A percentile compares a stretch with the other conserved stretches of the same genome.
Evolutionary conservation across 2,329 filamentous ascomycete genomes (phyloP).

Genomic region (Fusarium sp.): DNA sequence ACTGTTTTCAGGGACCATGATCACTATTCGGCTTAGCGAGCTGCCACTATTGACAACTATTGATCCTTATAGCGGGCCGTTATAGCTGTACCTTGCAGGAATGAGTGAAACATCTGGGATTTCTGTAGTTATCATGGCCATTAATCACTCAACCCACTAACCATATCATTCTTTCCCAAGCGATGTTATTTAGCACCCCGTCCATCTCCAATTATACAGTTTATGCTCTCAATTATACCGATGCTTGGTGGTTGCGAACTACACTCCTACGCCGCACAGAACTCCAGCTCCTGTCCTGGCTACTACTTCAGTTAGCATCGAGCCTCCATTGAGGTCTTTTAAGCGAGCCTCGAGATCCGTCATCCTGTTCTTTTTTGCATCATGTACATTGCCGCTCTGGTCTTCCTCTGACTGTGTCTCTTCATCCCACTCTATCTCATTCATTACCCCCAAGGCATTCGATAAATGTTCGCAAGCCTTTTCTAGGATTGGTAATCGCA

Average conservation of each 20-base stretch:
- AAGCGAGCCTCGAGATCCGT: neutral
- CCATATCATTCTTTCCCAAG: too few relatives aligned
- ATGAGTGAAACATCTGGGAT: too few relatives aligned
- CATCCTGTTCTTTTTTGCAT: neutral
- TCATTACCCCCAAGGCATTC: rapidly evolving
- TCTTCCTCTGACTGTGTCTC: rapidly evolving
- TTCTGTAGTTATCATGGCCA: too few relatives aligned
- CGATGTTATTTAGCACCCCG: too few relatives aligned
- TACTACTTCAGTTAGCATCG: rapidly evolving
- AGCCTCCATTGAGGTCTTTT: neutral
- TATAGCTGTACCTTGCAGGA: neutral
- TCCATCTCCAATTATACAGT: too few relatives aligned
- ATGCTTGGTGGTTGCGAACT: too few relatives aligned
- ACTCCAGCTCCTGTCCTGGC: too few relatives aligned
- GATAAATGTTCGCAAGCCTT: neutral
- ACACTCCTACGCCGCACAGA: too few relatives aligned
- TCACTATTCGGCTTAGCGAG: neutral
- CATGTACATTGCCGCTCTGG: rapidly evolving
- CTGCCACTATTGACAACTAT: neutral
- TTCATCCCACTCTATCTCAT: rapidly evolving
- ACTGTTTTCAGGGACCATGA: neutral
- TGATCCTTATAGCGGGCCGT: neutral
- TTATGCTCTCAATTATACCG: too few relatives aligned
- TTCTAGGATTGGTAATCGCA: neutral
- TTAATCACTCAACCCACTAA: too few relatives aligned